A percentile compares a stretch with the other conserved stretches of the same genome.
phyloP scores from a whole-genome alignment of 2,329 filamentous ascomycete genomes.

The Neonectria punicea region DNA sequence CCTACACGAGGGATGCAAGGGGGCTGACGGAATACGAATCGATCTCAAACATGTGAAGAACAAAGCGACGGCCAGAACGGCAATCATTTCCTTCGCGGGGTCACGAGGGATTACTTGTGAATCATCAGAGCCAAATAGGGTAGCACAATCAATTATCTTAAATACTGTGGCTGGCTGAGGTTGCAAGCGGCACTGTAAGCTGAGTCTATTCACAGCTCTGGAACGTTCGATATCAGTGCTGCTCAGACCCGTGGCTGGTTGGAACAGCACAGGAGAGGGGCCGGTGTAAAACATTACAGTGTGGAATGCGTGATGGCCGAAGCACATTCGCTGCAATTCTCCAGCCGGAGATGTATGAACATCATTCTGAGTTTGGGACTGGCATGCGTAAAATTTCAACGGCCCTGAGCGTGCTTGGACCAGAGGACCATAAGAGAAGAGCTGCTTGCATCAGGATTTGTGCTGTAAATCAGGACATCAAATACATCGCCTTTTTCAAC shows the following conservation, averaged over 20 bases:
- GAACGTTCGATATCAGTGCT: neutral
- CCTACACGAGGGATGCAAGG: neutral
- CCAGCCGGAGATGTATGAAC: neutral
- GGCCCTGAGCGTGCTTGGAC: neutral
- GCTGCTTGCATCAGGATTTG: neutral
- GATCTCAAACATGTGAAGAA: neutral
- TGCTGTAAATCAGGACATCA: neutral
- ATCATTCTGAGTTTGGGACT: neutral
- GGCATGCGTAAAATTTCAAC: neutral
- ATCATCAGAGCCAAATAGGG: neutral
- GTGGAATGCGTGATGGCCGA: neutral
- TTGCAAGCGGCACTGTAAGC: neutral
- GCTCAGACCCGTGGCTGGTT: neutral
- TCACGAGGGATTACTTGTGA: neutral
- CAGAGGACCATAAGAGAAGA: neutral
- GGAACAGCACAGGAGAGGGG: neutral
- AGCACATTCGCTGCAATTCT: neutral
- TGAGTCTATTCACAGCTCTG: neutral
- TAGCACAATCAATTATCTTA: neutral
- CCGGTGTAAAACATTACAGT: neutral
- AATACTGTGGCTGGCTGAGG: neutral
- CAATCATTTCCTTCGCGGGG: neutral
- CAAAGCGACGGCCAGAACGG: neutral
- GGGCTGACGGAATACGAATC: neutral
- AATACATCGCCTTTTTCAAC: neutral